Percentiles rank a stretch among this genome's conserved stretches.
Conservation (phyloP, 2,329 filamentous ascomycete genomes). For the Tympanopsis confertula region DNA sequence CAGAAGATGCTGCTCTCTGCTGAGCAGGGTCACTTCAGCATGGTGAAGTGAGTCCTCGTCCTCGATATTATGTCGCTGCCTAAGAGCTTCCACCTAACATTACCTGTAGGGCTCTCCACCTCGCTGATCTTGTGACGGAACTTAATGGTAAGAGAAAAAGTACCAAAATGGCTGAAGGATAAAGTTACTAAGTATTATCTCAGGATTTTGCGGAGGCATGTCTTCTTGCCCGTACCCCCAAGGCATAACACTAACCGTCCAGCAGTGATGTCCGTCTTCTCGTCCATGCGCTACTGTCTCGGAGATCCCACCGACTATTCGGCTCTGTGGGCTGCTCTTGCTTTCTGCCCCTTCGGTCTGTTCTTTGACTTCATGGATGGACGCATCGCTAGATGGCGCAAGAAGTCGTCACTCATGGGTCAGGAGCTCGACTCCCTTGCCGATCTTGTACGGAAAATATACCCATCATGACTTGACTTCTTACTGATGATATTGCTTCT, state of each 20-base stretch:
- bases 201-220: conserved; percentile 62
- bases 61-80: too few relatives aligned
- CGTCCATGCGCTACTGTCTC: conserved; percentile 85
- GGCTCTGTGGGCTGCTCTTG: conserved; percentile 72
- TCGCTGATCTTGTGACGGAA: conserved; percentile 76
- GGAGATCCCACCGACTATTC: conserved; percentile 51
- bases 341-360: conserved; percentile 79
- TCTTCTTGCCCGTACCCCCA: too few relatives aligned
- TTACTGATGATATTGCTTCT: not conserved
- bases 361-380: conserved; percentile 99
- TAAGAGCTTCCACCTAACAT: too few relatives aligned
- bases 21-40: conserved; percentile 63
- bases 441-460: conserved; percentile 41
- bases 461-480: not conserved
- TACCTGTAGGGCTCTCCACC: conserved; percentile 47
- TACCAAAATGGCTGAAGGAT: too few relatives aligned
- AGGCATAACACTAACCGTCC: not conserved
- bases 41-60: conserved; percentile 24
- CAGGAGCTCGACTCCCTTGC: conserved; percentile 94
- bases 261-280: conserved; percentile 78
- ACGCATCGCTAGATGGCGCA: conserved; percentile 88
- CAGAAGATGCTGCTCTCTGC: conserved; percentile 62
- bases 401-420: conserved; percentile 95
- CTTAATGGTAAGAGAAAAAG: conserved; percentile 59
- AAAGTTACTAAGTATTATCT: not conserved